These are phyloP conservation scores for Triticum turgidum DNA, from an alignment of 176 grass and related monocot genomes.

Conservation along the genomic window DNA sequence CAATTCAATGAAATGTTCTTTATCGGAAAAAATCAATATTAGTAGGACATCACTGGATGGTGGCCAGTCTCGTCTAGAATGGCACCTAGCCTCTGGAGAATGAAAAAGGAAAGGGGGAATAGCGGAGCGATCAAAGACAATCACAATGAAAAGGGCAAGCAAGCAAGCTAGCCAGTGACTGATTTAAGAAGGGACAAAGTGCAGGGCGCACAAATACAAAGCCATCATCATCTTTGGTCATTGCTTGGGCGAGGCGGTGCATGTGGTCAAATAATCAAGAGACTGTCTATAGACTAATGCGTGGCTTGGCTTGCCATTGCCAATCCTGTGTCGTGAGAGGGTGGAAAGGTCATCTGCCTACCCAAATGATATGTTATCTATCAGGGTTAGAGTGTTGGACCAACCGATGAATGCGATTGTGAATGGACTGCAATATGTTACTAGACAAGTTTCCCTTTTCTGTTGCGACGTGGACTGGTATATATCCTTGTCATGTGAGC, in stretches of 20 bases:
- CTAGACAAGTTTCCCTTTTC: constrained; percentile 6
- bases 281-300: constrained; percentile 16
- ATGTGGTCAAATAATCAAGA: constrained; percentile 44
- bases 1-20: too few species aligned
- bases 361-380: constrained; percentile 27
- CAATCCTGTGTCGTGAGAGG: not conserved
- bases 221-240: constrained; percentile 22
- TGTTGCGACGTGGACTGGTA: not conserved
- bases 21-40: not conserved
- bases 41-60: not conserved
- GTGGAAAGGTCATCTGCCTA: constrained; percentile 28
- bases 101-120: not conserved
- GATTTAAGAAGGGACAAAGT: constrained; percentile 34
- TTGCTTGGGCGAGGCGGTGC: constrained; percentile 43
- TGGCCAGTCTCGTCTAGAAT: not conserved
- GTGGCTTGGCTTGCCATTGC: constrained; percentile 18
- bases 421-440: constrained; percentile 28
- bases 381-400: constrained; percentile 26
- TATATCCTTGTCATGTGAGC: constrained; percentile 35
- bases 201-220: constrained; percentile 10
- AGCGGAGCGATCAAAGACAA: constrained; percentile 7
- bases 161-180: not conserved
- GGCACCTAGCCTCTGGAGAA: not conserved
- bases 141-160: not conserved
- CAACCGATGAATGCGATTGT: constrained; percentile 20